A percentile compares a stretch with the other conserved stretches of the same genome.
Evolutionary conservation across 2,329 filamentous ascomycete species (phyloP).

Genomic region (Xylaria sp.): DNA sequence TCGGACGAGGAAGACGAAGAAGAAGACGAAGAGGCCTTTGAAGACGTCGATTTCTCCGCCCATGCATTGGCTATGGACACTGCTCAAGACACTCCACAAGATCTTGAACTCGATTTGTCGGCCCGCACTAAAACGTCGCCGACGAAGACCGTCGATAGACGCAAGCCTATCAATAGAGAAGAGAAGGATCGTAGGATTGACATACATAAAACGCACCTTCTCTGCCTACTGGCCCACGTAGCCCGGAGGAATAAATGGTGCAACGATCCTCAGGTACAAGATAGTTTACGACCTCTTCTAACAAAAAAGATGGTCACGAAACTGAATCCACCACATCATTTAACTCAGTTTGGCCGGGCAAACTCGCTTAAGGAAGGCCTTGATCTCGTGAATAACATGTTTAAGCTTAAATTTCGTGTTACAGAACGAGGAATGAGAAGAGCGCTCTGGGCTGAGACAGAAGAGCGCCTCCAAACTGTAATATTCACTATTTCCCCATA

Average conservation of each 20-base stretch:
- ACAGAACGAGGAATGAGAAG: conserved; percentile 76
- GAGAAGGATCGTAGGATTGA: conserved; percentile 71
- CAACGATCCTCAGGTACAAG: conserved; percentile 77
- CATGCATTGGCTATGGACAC: conserved; percentile 38
- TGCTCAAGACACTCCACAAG: conserved; percentile 46
- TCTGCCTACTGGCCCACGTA: conserved; percentile 83
- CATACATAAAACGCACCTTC: conserved; percentile 85
- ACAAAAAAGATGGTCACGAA: conserved; percentile 72
- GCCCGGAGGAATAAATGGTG: conserved; percentile 88
- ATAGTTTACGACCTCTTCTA: conserved; percentile 71
- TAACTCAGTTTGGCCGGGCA: conserved; percentile 79
- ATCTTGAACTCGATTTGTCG: conserved; percentile 64
- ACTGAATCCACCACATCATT: conserved; percentile 72
- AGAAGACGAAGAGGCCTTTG: conserved; percentile 56
- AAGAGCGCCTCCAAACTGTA: conserved; percentile 69
- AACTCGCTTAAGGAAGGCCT: conserved; percentile 83
- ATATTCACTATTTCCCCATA: conserved; percentile 40
- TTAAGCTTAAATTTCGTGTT: conserved; percentile 75
- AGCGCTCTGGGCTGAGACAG: conserved; percentile 78
- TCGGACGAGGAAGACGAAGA: conserved; percentile 58
- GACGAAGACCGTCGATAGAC: conserved; percentile 53
- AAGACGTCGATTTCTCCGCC: conserved; percentile 59
- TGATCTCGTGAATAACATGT: conserved; percentile 73
- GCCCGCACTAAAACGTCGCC: conserved; percentile 53
- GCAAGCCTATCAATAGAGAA: conserved; percentile 63